Evolutionary conservation across 179 eudicot genomes (phyloP).

Genomic region (Camellia oleifera): DNA sequence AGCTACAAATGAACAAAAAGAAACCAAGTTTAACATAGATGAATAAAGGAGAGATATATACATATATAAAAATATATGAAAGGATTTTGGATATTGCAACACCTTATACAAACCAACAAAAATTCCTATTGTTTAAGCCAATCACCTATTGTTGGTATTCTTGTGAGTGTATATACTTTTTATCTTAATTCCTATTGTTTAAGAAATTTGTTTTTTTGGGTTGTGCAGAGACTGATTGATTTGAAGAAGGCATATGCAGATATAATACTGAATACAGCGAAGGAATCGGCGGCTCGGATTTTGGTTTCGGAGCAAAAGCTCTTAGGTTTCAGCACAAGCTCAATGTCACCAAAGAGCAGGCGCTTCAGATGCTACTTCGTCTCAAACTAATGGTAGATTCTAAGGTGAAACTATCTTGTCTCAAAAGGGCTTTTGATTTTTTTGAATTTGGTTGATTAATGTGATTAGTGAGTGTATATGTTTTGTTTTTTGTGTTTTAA

Average conservation of each 20-base stretch:
- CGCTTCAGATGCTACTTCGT: constrained; percentile 52
- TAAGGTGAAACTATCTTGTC: constrained; percentile 42
- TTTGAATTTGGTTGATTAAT: background rate
- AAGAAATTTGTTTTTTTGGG: background rate
- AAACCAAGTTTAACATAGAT: no score
- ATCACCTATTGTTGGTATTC: no score
- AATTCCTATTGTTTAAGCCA: no score
- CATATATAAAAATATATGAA: no score
- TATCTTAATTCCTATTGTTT: no score
- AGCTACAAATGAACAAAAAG: no score
- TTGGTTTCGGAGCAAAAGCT: constrained; percentile 64
- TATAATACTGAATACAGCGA: constrained; percentile 62
- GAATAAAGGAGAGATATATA: no score
- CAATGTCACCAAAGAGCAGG: constrained; percentile 49
- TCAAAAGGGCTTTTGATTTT: constrained; percentile 2
- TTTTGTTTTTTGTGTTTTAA: background rate
- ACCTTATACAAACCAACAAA: no score
- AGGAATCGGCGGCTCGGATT: constrained; percentile 73
- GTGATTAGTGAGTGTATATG: background rate
- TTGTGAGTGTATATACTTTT: no score
- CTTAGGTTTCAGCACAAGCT: constrained; percentile 51
- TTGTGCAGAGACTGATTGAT: constrained; percentile 52
- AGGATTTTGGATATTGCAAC: no score
- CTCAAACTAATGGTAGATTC: constrained; percentile 56
- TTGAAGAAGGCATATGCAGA: constrained; percentile 84